Base-by-base conservation (phyloP, 2,329 filamentous ascomycete genomes). In the Calonectria crousiana region DNA sequence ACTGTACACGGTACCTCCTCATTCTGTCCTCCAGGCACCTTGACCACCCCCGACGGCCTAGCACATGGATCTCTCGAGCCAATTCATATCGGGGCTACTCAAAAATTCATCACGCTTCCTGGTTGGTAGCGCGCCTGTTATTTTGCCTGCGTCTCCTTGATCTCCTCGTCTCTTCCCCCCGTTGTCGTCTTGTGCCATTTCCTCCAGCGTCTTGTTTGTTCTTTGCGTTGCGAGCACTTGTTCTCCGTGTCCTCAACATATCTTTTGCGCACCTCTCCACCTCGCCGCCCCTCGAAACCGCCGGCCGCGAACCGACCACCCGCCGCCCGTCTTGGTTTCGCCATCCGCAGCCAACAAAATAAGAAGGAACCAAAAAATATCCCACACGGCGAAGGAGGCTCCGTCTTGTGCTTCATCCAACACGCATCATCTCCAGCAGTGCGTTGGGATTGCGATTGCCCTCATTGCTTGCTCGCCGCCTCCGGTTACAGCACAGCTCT, bases 51-150 rank as follows among this genome's bases (percentile, higher is more conserved):
- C 76, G 74, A 71, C 68, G 70, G 66, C 49, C 74, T 75, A 71
- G 75, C 73, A 71, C 73, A 60, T 76, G 75, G 75, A 78, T 78
- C 77, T 77, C 68, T 75, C 69, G 73, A 78, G 75, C 77, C 77
- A 77, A 76, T 74, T 75, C 72, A 78, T 71, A 76, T 75, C 66
- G 62, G 75, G 74, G 75, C 70, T 77, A 47, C 47, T 79, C 78
- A 78, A 79, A 78, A 80, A 79, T 79, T 69, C 30, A 56, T 41
- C 51, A 51, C 44, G 49, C 44, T 72, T 70, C 65, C 73, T 79
- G 34, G 34, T 67, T 69, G 68, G 74, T 75, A 71, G 74, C 76
- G 75, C 52, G 56, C 60, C 73, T 65, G 62, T 65, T 76, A 56
- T 70, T 71, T 73, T 52, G 41, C 49, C 32, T 44, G 47, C 70